phyloP scores from a whole-genome alignment of 176 grass and related monocot species.

The Neostapfia colusana region DNA sequence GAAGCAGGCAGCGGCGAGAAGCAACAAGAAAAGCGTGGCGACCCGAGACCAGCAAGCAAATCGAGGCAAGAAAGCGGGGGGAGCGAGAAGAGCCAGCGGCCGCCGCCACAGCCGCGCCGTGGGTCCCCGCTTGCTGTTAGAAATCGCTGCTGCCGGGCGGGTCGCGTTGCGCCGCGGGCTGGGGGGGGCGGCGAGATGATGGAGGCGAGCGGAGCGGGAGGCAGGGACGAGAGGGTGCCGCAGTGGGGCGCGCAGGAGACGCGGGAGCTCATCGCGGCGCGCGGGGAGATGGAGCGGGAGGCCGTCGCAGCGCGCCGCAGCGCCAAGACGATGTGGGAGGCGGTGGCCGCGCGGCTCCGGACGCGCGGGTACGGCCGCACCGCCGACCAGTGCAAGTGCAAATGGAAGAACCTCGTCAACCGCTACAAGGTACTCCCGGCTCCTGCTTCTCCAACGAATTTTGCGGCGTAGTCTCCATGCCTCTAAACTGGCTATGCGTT shows the following conservation, averaged over 20 bases:
- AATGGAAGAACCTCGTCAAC: constrained; percentile 98
- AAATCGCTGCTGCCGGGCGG: background rate
- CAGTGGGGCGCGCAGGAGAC: constrained; percentile 84
- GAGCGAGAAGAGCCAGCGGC: background rate
- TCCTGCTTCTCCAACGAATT: background rate
- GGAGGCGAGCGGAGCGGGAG: constrained; percentile 38
- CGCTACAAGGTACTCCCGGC: constrained; percentile 65
- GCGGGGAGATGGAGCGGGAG: constrained; percentile 68
- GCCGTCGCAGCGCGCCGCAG: constrained; percentile 48
- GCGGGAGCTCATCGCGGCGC: constrained; percentile 68
- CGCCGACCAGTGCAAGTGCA: constrained; percentile 97
- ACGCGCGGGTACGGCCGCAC: constrained; percentile 66
- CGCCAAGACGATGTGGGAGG: constrained; percentile 80
- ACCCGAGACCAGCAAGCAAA: constrained; percentile 34
- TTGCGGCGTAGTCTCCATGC: background rate
- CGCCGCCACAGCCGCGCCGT: background rate
- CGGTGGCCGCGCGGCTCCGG: constrained; percentile 55
- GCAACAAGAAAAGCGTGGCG: constrained; percentile 39
- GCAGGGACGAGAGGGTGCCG: constrained; percentile 61
- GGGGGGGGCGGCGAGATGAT: constrained; percentile 40
- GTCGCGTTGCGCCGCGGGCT: background rate
- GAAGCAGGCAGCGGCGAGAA: constrained; percentile 44
- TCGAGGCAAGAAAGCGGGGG: constrained; percentile 17
- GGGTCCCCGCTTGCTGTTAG: background rate
- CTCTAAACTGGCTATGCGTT: background rate